Conservation (phyloP, 2,329 filamentous ascomycete species). For the Talaromyces sp. region DNA sequence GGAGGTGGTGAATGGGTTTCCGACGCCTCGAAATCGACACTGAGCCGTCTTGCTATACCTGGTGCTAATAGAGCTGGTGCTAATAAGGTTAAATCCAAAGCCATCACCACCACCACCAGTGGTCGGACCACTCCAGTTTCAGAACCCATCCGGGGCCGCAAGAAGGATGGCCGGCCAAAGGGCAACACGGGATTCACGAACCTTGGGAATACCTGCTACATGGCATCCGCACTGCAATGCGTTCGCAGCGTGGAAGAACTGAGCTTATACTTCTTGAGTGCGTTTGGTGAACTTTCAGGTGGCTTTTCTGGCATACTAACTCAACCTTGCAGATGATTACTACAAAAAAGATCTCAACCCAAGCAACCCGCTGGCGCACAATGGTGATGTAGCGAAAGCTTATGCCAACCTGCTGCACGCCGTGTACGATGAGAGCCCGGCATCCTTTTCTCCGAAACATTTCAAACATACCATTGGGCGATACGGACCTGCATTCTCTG, state of each 20-base stretch:
- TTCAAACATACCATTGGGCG: constrained; percentile 80
- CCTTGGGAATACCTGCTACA: constrained; percentile 96
- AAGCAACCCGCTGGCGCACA: constrained; percentile 77
- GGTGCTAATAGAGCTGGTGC: constrained; percentile 31
- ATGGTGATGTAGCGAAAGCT: constrained; percentile 77
- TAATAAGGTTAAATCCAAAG: constrained; percentile 37
- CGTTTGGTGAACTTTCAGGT: constrained; percentile 11
- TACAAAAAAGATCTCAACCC: constrained; percentile 78
- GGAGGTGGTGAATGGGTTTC: constrained; percentile 54
- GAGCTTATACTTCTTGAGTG: constrained; percentile 77
- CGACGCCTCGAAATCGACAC: constrained; percentile 41
- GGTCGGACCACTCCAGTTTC: constrained; percentile 67
- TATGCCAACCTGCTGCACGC: constrained; percentile 72
- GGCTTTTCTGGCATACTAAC: constrained; percentile 5
- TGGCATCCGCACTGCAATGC: constrained; percentile 96
- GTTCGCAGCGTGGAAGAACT: constrained; percentile 89
- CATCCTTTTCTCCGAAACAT: constrained; percentile 69
- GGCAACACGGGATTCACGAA: constrained; percentile 84
- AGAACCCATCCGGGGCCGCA: constrained; percentile 62
- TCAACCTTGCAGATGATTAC: constrained; percentile 46
- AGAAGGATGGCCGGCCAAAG: constrained; percentile 62
- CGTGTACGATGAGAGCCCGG: constrained; percentile 66
- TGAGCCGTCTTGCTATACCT: constrained; percentile 48
- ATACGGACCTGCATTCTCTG: constrained; percentile 80
- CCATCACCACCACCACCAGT: constrained; percentile 37